phyloP scores from a whole-genome alignment of 768 basidiomycete genomes.

The Tylopilus sp. region DNA sequence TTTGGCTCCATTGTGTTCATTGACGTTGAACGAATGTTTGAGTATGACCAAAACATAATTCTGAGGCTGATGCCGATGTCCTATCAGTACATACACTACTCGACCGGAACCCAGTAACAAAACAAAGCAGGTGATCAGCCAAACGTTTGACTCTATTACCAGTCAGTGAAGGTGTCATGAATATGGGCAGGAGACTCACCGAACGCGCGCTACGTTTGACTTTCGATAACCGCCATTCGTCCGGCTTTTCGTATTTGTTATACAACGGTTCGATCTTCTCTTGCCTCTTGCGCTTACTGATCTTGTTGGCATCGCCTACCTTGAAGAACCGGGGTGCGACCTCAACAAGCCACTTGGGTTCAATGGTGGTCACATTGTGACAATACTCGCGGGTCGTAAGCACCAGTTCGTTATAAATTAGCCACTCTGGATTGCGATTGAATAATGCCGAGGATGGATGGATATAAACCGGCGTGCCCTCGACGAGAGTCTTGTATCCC shows the following conservation, averaged over 20 bases:
- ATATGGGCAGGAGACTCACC: constrained; percentile 35
- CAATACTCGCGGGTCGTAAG: constrained; percentile 95
- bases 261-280: constrained; percentile 96
- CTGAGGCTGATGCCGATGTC: constrained; percentile 1
- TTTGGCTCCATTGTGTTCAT: not conserved
- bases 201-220: constrained; percentile 89
- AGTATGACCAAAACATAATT: not conserved
- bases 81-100: constrained; percentile 13
- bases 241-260: constrained; percentile 94
- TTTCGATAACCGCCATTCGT: constrained; percentile 93
- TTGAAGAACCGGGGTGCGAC: constrained; percentile 99
- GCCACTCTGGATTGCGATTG: constrained; percentile 95
- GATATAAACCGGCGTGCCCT: constrained; percentile 98
- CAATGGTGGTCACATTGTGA: constrained; percentile 90
- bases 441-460: constrained; percentile 97
- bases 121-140: constrained; percentile 43
- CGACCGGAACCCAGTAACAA: not conserved
- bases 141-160: constrained; percentile 79
- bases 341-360: constrained; percentile 98
- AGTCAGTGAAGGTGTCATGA: constrained; percentile 12
- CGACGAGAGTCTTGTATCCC: constrained; percentile 96
- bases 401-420: constrained; percentile 93
- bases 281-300: constrained; percentile 92
- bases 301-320: constrained; percentile 96
- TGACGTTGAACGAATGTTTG: not conserved